These are phyloP conservation scores for Pichia phayaonensis DNA, from an alignment of 805 yeast genomes.

Conservation along the genomic window DNA sequence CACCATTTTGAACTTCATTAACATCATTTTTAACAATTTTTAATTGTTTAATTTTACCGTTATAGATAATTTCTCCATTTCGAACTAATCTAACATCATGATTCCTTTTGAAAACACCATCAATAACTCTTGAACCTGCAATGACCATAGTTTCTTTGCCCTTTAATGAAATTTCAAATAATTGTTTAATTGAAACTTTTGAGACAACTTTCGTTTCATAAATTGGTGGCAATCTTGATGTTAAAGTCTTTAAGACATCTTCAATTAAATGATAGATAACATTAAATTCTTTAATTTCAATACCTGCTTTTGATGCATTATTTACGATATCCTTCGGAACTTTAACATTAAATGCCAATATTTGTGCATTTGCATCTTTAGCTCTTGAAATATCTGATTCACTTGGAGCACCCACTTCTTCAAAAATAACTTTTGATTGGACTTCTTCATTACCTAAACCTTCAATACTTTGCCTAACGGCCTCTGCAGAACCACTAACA, in stretches of 20 bases:
- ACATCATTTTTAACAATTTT: constrained; percentile 80
- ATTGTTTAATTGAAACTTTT: constrained; percentile 59
- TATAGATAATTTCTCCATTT: constrained; percentile 40
- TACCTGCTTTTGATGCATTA: constrained; percentile 49
- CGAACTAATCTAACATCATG: constrained; percentile 33
- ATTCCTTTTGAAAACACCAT: constrained; percentile 60
- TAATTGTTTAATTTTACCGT: constrained; percentile 52
- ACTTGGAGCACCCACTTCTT: constrained; percentile 72
- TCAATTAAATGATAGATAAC: constrained; percentile 87
- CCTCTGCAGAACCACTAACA: constrained; percentile 92
- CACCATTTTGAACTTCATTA: constrained; percentile 69
- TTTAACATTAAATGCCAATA: constrained; percentile 71
- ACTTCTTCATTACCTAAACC: constrained; percentile 88
- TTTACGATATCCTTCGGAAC: constrained; percentile 55
- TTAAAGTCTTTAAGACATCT: constrained; percentile 61
- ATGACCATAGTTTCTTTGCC: constrained; percentile 47
- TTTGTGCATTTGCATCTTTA: constrained; percentile 58
- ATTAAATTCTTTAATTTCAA: constrained; percentile 56
- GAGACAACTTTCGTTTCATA: constrained; percentile 60
- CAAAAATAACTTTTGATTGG: constrained; percentile 53
- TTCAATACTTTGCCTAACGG: constrained; percentile 72
- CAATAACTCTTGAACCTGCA: constrained; percentile 81
- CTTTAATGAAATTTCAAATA: constrained; percentile 62
- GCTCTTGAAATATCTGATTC: constrained; percentile 65
- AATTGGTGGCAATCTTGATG: constrained; percentile 53